Base-by-base conservation (phyloP, 2,329 filamentous ascomycete genomes). In the Colletotrichum neosansevieriae region DNA sequence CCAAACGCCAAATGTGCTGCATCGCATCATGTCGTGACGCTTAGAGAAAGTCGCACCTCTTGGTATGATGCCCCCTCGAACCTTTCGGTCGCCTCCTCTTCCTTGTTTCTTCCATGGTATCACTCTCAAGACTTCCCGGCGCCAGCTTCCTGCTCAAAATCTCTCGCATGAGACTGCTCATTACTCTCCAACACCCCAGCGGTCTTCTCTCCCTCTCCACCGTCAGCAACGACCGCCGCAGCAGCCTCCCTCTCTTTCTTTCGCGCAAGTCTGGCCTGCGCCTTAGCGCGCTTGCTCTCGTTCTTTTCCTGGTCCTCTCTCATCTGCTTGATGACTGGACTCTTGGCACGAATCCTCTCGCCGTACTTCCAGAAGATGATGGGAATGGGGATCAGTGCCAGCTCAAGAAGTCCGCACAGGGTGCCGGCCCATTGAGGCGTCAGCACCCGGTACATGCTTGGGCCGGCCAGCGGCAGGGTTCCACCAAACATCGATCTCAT, bases 361-460 rank as follows among this genome's bases (percentile, higher is more conserved):
- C 88, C 88, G 72, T 86, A 89, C 34, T 82, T 81, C 78, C 93
- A 96, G 74, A 97, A 96, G 0, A 93, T 83, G 64, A 95, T 86
- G 0, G 93, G 93, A 53, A 96, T 94, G 0, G 94, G 93, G 15
- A 96, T 91, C 73, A 94, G 86, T 0, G 84, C 81, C 2, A 93
- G 87, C 73, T 95, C 92, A 2, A 97, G 80, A 59, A 94, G 74
- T 0, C 91, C 92, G 3, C 96, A 81, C 53, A 96, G 80, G 0
- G 92, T 94, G 0, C 91, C 92, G 0, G 92, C 90, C 93, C 93
- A 96, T 70, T 93, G 91, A 0, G 92, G 89, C 0, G 91, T 89
- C 10, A 97, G 81, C 0, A 82, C 81, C 1, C 75, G 75, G 76
- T 95, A 97, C 87, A 97, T 90, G 24, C 85, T 83, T 0, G 91